Percentiles rank a stretch among this genome's conserved stretches.
These are phyloP conservation scores for Aspergillus piperis DNA, from an alignment of 2,329 filamentous ascomycete genomes.

Conservation along the genomic window DNA sequence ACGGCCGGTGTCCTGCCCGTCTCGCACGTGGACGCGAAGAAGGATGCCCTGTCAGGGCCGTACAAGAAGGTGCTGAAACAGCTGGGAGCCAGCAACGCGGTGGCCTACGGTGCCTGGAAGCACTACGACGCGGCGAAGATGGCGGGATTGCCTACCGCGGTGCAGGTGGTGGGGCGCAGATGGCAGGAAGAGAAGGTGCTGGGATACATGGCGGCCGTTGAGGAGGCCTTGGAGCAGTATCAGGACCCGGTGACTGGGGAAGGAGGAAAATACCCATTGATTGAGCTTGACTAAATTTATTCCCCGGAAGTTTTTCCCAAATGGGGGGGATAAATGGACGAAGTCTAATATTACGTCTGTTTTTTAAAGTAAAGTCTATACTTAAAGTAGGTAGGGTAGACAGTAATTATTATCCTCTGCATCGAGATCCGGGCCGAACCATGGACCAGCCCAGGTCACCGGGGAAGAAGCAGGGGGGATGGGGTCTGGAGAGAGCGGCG, in stretches of 20 bases:
- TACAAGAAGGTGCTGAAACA: conserved; percentile 39
- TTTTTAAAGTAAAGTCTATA: not conserved
- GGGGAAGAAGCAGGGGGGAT: not conserved
- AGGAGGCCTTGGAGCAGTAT: conserved; percentile 66
- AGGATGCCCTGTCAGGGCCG: conserved; percentile 64
- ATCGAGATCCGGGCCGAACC: not conserved
- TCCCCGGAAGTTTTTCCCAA: too few relatives aligned
- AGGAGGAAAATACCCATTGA: conserved; percentile 37
- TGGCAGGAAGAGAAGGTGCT: conserved; percentile 88
- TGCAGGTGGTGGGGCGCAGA: conserved; percentile 78
- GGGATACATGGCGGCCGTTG: conserved; percentile 74
- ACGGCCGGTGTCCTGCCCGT: conserved; percentile 79
- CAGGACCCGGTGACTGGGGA: conserved; percentile 34
- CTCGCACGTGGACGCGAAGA: conserved; percentile 74
- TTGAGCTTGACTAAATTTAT: conserved; percentile 38
- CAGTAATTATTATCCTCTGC: not conserved
- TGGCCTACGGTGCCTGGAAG: conserved; percentile 81
- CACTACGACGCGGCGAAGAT: conserved; percentile 80
- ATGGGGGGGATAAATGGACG: not conserved
- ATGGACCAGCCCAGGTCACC: not conserved
- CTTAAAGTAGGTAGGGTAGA: not conserved
- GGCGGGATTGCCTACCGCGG: conserved; percentile 82
- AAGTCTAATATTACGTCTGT: not conserved
- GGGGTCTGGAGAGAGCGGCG: not conserved
- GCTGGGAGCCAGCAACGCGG: conserved; percentile 65